A percentile compares a stretch with the other conserved stretches of the same genome.
These are phyloP conservation scores for Aegilops sharonensis DNA, from an alignment of 176 grass and related monocot species.

Conservation along the genomic window DNA sequence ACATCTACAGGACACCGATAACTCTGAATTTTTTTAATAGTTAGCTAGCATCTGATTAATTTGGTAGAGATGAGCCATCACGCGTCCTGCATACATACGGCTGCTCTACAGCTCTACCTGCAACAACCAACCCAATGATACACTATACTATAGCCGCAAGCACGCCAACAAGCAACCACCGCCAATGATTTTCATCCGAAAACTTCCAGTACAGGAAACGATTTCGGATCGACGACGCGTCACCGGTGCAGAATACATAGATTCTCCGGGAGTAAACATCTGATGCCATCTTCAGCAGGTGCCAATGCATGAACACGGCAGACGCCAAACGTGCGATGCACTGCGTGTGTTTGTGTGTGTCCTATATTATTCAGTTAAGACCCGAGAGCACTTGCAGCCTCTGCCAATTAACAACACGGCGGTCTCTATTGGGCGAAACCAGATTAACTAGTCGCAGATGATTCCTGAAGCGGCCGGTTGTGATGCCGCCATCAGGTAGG, in stretches of 20 bases:
- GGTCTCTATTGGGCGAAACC: neutral
- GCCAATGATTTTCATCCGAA: neutral
- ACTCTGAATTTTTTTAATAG: neutral
- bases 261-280: neutral
- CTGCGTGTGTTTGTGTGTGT: too few relatives aligned
- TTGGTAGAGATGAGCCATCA: constrained; percentile 34
- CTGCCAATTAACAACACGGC: neutral
- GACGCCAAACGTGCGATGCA: neutral
- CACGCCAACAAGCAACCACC: constrained; percentile 3
- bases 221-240: neutral
- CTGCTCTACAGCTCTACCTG: constrained; percentile 29
- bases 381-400: neutral
- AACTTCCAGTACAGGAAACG: constrained; percentile 6
- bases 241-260: neutral
- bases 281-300: neutral
- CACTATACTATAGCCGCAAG: constrained; percentile 6
- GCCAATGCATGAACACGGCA: neutral
- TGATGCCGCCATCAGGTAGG: constrained; percentile 17
- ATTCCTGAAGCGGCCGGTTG: neutral
- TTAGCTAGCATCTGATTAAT: neutral
- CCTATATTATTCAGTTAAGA: neutral
- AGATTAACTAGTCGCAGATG: neutral
- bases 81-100: constrained; percentile 4
- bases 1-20: neutral
- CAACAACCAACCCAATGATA: constrained; percentile 11